Base-by-base conservation (phyloP, 2,329 filamentous ascomycete genomes). In the Penicillium janthinellum region DNA sequence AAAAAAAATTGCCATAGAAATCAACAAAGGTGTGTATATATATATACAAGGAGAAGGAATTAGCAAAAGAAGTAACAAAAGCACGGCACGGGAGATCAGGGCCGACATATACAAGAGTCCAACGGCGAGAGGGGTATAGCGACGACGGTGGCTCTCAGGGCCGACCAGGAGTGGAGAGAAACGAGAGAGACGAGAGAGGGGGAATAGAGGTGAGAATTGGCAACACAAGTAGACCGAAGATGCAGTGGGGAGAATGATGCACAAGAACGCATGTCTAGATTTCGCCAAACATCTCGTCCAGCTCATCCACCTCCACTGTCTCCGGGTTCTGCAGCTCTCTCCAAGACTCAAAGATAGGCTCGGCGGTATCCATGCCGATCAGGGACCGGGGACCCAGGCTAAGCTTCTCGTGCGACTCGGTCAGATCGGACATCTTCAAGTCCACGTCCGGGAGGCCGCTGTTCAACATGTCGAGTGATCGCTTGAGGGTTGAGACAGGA, bases 261-360 rank as follows among this genome's bases (percentile, higher is more conserved):
- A 15, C 22, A 35, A 50, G 22, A 38, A 31, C 37, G 38, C 56
- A 47, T 28, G 60, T 61, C 83, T 79, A 92, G 75, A 87, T 91
- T 67, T 86, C 88, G 72, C 90, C 88, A 70, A 97, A 86, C 74
- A 97, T 85, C 68, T 90, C 87, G 72, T 98, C 94, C 25, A 98
- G 87, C 81, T 99, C 95, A 49, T 96, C 92, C 51, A 98, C 86
- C 75, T 96, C 92, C 67, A 98, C 89, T 65, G 88, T 90, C 79
- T 98, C 95, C 1, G 93, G 92, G 73, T 88, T 92, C 73, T 83
- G 83, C 70, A 86, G 76, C 60, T 86, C 84, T 73, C 84, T 84
- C 71, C 90, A 89, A 78, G 81, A 80, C 45, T 79, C 78, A 60
- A 78, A 72, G 54, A 79, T 73, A 56, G 71, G 65, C 59, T 80